Evolutionary conservation across 331 rosid species (phyloP).

Genomic region (Phaseolus coccineus): DNA sequence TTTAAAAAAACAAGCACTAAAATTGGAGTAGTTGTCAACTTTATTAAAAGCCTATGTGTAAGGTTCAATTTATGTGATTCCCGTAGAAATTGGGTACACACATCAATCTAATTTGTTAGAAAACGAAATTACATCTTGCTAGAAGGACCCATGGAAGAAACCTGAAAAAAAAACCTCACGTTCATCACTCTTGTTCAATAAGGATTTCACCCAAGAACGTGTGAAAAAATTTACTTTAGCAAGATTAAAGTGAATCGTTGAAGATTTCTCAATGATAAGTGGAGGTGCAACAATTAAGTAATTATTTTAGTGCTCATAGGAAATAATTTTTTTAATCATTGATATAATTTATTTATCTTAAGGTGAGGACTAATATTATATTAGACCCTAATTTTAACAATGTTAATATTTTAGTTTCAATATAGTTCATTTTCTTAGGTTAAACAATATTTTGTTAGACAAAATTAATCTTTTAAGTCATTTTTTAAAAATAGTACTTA

Average conservation of each 20-base stretch:
- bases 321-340: background rate
- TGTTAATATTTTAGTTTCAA: no score
- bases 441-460: no score
- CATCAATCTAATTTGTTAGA: background rate
- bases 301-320: background rate
- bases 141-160: background rate
- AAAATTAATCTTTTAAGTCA: no score
- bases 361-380: no score
- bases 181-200: background rate
- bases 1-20: background rate
- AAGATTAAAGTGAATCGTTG: background rate
- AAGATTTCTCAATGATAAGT: background rate
- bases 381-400: no score
- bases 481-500: no score
- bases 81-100: background rate
- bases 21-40: slow-evolving; percentile 2
- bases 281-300: background rate
- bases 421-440: no score
- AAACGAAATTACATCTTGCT: background rate
- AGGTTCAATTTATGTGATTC: background rate
- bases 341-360: no score
- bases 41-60: background rate
- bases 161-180: background rate
- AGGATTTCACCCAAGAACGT: background rate
- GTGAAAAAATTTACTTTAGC: no score